Base-by-base conservation (phyloP, 2,329 filamentous ascomycete genomes). In the Colletotrichum echinochloae region DNA sequence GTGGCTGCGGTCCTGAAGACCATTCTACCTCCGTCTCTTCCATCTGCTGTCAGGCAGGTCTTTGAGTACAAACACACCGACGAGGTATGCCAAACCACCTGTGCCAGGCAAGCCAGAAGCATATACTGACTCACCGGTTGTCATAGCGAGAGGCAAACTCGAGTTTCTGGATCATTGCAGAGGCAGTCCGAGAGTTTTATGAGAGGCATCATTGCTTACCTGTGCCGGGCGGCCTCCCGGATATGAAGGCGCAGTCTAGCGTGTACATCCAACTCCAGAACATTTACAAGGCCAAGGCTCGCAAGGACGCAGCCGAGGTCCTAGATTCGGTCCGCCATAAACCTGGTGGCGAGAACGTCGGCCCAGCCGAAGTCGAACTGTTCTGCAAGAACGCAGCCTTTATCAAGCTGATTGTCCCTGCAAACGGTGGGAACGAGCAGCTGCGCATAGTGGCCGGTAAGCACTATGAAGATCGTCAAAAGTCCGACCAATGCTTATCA, bases 321-420 rank as follows among this genome's bases (percentile, higher is more conserved):
- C 82, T 94, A 3, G 82, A 85, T 16, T 89, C 82, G 16, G 90
- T 94, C 51, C 89, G 89, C 56, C 80, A 83, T 41, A 78, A 81
- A 61, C 78, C 84, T 39, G 81, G 78, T 80, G 89, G 80, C 77
- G 84, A 82, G 74, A 77, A 78, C 73, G 86, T 97, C 66, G 86
- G 92, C 56, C 84, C 89, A 54, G 88, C 88, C 63, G 94, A 97
- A 75, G 91, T 98, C 55, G 95, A 97, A 77, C 85, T 92, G 44
- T 98, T 98, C 80, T 98, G 95, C 87, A 98, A 97, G 82, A 97
- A 97, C 75, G 95, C 95, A 60, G 92, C 93, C 56, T 96, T 97
- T 78, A 92, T 97, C 78, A 97, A 96, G 81, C 88, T 98, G 57
- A 91, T 98, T 67, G 92, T 92, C 74, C 83, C 84, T 55, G 78